Conservation (phyloP, 345 rosid genomes). For the Ceriops decandra region DNA sequence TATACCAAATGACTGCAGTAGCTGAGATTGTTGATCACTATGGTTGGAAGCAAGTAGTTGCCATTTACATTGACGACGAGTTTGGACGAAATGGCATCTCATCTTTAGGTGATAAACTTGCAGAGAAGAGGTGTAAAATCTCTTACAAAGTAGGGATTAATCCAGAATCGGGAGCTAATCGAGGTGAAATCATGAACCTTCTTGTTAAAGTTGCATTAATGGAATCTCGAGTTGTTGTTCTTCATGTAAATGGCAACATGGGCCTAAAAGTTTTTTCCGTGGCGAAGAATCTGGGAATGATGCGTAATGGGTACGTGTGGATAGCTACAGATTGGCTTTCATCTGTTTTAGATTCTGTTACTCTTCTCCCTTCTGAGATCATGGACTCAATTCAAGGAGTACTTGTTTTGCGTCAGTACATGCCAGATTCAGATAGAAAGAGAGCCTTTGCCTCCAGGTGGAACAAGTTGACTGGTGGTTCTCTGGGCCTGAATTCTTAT, state of each 20-base stretch:
- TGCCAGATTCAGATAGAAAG: conserved; percentile 60
- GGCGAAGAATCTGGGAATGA: conserved; percentile 79
- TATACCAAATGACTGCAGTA: conserved; percentile 78
- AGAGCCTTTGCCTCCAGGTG: conserved; percentile 58
- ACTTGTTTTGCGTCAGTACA: conserved; percentile 72
- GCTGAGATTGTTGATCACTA: conserved; percentile 63
- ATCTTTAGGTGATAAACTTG: conserved; percentile 72
- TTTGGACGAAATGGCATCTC: conserved; percentile 78
- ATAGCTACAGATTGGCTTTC: conserved; percentile 93
- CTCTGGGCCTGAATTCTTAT: conserved; percentile 62
- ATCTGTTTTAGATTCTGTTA: conserved; percentile 49
- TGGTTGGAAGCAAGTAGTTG: conserved; percentile 81
- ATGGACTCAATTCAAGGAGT: conserved; percentile 78
- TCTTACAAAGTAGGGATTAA: conserved; percentile 63
- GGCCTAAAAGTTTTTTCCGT: conserved; percentile 60
- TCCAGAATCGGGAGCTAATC: conserved; percentile 35
- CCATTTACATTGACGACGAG: conserved; percentile 78
- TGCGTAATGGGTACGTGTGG: conserved; percentile 94
- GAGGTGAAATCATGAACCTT: conserved; percentile 50
- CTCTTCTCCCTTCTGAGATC: conserved; percentile 54
- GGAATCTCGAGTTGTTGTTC: conserved; percentile 74
- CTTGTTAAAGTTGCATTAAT: conserved; percentile 73
- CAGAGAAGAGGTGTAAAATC: conserved; percentile 59
- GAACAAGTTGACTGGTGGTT: conserved; percentile 49
- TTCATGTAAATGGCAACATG: conserved; percentile 50